Base-by-base conservation (phyloP, 768 basidiomycete species). In the Mycena metata region DNA sequence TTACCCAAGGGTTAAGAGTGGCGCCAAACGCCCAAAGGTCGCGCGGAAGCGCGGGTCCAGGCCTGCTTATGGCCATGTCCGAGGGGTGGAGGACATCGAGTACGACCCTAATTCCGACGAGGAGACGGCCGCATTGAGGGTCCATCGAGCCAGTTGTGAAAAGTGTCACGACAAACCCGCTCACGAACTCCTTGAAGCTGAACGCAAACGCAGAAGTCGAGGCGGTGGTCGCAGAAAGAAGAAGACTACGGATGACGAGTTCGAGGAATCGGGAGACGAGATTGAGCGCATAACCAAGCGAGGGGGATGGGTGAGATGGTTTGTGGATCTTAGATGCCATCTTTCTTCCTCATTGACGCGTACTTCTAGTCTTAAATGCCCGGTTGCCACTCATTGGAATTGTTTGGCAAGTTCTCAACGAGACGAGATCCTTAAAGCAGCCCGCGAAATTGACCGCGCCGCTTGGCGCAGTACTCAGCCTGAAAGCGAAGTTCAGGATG, bases 271-370 rank as follows among this genome's bases (percentile, higher is more conserved):
- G 11, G 88, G 86, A 21, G 84, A 88, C 35, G 89, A 91, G 47
- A 80, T 84, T 42, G 86, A 88, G 42, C 81, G 79, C 54, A 79
- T 89, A 12, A 79, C 69, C 15, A 75, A 77, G 9, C 79, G 91
- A 51, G 94, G 94, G 15, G 94, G 94, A 30, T 96, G 94, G 94
- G 88, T 95, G 69, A 85, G 88, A 79, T 96, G 94, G 93, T 93
- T 76, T 63, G 86, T 79, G 49, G 36, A 15, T 24, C 16, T 61
- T 19, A 55, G 21, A 19, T 30, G 23, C 36, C 19, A 42, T 6
- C 15, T 11, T 47, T 35, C 49, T 49, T 51, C 45, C 19, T 42
- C 66, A 46, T 54, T 76, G 11, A 77, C 41, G 43, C 39, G 11
- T 71, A 56, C 74, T 54, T 30, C 57, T 64, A 95, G 93, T 75